A percentile compares a stretch with the other conserved stretches of the same genome.
Conservation (phyloP, 805 yeast genomes). For the Phaffomyces opuntiae region DNA sequence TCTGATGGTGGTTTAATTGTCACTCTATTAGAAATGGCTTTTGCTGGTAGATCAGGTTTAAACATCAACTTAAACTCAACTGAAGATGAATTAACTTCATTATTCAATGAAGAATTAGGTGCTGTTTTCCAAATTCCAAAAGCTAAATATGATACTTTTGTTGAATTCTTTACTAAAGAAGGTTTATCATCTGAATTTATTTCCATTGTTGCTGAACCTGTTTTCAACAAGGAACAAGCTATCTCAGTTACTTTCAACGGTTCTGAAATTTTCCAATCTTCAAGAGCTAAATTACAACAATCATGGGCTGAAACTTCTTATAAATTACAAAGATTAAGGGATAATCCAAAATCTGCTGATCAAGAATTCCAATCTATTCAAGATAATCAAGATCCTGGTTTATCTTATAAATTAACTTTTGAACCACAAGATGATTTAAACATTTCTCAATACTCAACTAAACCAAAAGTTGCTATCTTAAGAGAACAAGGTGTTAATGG, state of each 20-base stretch:
- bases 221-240: conserved; percentile 45
- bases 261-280: conserved; percentile 36
- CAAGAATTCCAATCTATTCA: conserved; percentile 71
- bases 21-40: conserved; percentile 90
- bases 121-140: conserved; percentile 83
- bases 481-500: conserved; percentile 99
- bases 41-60: conserved; percentile 88
- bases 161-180: conserved; percentile 43
- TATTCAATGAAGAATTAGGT: conserved; percentile 93
- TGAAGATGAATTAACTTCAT: conserved; percentile 40
- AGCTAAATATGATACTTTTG: conserved; percentile 48
- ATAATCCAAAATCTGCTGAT: conserved; percentile 84
- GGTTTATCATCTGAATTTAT: conserved; percentile 53
- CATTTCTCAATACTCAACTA: conserved; percentile 29
- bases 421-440: conserved; percentile 46
- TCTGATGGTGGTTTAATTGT: conserved; percentile 94
- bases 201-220: conserved; percentile 64
- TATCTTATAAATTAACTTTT: conserved; percentile 72
- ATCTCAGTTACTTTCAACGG: conserved; percentile 44
- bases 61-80: conserved; percentile 39
- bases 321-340: conserved; percentile 85
- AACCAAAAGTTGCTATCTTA: conserved; percentile 89
- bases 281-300: conserved; percentile 71
- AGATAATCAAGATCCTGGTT: conserved; percentile 88
- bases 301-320: conserved; percentile 86